Conservation (phyloP, 768 basidiomycete genomes). For the Pleurotus tuoliensis region DNA sequence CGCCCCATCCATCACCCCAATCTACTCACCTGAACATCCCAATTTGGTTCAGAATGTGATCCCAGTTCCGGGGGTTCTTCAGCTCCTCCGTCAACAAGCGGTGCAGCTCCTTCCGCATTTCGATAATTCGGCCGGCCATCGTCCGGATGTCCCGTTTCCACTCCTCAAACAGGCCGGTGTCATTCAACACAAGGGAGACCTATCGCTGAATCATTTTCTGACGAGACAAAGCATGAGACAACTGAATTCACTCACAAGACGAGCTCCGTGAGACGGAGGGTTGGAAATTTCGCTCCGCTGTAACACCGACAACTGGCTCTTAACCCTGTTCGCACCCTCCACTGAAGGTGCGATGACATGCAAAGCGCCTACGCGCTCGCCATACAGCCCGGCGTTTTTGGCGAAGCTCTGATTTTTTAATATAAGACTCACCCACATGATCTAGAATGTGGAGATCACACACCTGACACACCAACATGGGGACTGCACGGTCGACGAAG, state of each 20-base stretch:
- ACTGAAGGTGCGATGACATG: conserved; percentile 67
- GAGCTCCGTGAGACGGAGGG: conserved; percentile 88
- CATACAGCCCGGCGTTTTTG: conserved; percentile 94
- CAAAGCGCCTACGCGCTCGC: conserved; percentile 92
- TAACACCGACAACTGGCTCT: conserved; percentile 87
- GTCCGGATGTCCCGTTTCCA: conserved; percentile 90
- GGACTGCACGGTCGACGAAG: conserved; percentile 73
- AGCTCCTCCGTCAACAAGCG: conserved; percentile 70
- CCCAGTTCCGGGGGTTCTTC: conserved; percentile 90
- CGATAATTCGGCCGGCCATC: conserved; percentile 92
- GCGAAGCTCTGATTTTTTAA: conserved; percentile 75
- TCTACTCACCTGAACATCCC: conserved; percentile 88
- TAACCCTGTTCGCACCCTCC: conserved; percentile 69
- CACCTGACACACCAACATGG: conserved; percentile 87
- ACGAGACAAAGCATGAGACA: neutral
- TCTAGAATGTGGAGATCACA: conserved; percentile 15
- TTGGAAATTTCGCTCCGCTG: conserved; percentile 95
- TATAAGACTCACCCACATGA: conserved; percentile 1
- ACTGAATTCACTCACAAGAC: conserved; percentile 47
- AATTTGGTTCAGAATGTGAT: conserved; percentile 94
- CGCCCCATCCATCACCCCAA: conserved; percentile 1
- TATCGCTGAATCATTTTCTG: conserved; percentile 22
- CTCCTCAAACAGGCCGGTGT: conserved; percentile 68
- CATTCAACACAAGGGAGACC: conserved; percentile 81
- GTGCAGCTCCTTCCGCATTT: conserved; percentile 82